These are phyloP conservation scores for Apophysomyces ossiformis DNA, from an alignment of 371 early-diverging fungal species.

Conservation along the genomic window DNA sequence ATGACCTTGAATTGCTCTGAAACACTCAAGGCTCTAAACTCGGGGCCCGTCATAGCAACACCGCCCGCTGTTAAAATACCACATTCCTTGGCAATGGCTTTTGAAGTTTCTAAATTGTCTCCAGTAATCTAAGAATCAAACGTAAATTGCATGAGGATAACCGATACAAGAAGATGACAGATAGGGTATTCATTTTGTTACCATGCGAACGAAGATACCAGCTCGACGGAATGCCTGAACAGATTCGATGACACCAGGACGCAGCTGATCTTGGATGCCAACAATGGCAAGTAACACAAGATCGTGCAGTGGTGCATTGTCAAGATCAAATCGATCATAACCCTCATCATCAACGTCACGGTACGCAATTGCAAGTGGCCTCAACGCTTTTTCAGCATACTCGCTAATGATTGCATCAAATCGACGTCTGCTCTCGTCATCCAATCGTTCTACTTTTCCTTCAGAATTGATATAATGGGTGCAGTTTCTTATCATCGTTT, in stretches of 20 bases:
- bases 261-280: slow-evolving; percentile 88
- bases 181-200: slow-evolving; percentile 35
- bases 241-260: slow-evolving; percentile 79
- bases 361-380: slow-evolving; percentile 75
- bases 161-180: neutral
- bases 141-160: slow-evolving; percentile 13
- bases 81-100: slow-evolving; percentile 79
- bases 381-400: slow-evolving; percentile 68
- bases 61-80: slow-evolving; percentile 81
- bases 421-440: slow-evolving; percentile 29
- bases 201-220: slow-evolving; percentile 88
- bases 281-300: slow-evolving; percentile 76
- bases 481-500: slow-evolving; percentile 53
- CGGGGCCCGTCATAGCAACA: slow-evolving; percentile 83
- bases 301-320: slow-evolving; percentile 56
- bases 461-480: slow-evolving; percentile 44
- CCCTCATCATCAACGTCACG: slow-evolving; percentile 47
- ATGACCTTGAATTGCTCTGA: slow-evolving; percentile 72
- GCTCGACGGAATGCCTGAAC: slow-evolving; percentile 78
- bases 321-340: slow-evolving; percentile 42
- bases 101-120: slow-evolving; percentile 86
- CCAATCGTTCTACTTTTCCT: slow-evolving; percentile 43
- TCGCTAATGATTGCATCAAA: slow-evolving; percentile 48
- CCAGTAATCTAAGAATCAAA: slow-evolving; percentile 72
- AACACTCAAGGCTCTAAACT: slow-evolving; percentile 72